These are phyloP conservation scores for Delphinella strobiligena DNA, from an alignment of 2,329 filamentous ascomycete species.

Conservation along the genomic window DNA sequence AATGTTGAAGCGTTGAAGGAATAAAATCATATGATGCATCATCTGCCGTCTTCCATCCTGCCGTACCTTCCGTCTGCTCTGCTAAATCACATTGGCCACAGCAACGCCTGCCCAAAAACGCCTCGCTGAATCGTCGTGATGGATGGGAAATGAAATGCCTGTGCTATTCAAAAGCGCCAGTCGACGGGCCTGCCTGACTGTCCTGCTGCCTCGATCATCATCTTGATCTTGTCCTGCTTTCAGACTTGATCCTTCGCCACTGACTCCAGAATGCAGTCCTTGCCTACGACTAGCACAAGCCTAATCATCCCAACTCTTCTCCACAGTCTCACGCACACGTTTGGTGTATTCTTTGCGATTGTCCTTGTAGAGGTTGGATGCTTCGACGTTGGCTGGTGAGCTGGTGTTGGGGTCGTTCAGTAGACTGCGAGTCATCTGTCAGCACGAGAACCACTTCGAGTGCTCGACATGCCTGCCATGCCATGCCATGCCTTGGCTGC, in stretches of 20 bases:
- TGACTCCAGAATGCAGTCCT: not conserved
- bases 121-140: constrained; percentile 7
- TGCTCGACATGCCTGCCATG: not conserved
- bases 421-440: constrained; percentile 46
- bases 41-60: no score
- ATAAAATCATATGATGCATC: no score
- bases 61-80: no score
- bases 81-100: not conserved
- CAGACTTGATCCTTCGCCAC: not conserved
- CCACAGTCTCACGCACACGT: constrained; percentile 86
- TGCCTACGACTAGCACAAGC: constrained; percentile 13
- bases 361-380: constrained; percentile 96
- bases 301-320: constrained; percentile 98
- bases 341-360: constrained; percentile 95
- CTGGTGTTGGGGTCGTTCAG: constrained; percentile 98
- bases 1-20: no score
- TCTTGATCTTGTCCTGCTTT: not conserved
- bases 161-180: not conserved
- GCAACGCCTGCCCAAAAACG: constrained; percentile 7
- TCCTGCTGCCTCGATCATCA: not conserved
- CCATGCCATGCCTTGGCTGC: no score
- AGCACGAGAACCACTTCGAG: no score
- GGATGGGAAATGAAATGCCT: not conserved
- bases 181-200: not conserved
- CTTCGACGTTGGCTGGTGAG: constrained; percentile 93